Evolutionary conservation across 1,284 basidiomycete species (phyloP), one percentile per base, ranked within the genome.

Genomic region (Laetiporus sulphureus): DNA sequence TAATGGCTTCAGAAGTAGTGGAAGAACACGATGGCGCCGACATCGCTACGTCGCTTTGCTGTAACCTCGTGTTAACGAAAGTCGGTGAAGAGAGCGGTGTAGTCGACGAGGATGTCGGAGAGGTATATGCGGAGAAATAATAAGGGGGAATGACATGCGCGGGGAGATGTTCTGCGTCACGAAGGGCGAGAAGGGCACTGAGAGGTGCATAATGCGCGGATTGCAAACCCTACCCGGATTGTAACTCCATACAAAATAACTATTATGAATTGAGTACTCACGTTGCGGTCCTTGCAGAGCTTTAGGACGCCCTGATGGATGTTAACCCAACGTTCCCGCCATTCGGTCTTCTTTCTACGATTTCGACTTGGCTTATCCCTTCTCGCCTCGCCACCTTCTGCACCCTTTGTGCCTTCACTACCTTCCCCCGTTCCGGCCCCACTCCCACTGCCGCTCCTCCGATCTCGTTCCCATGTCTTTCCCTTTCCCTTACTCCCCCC

Each of bases 291-390:
- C 47, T 72, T 77, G 53, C 68, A 77, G 13, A 87, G 53, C 46
- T 63, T 67, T 16, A 86, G 58, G 12, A 65, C 49, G 0, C 79
- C 82, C 32, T 78, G 72, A 32, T 71, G 66, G 13, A 86, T 69
- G 20, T 83, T 65, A 21, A 80, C 62, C 75, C 80, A 83, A 2
- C 78, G 64, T 22, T 75, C 68, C 44, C 71, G 69, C 83, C 83
- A 87, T 41, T 83, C 79, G 11, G 60, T 49, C 46, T 59, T 58
- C 52, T 56, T 61, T 50, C 48, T 46, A 20, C 37, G 41, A 39
- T 49, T 58, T 20, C 53, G 8, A 47, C 49, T 35, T 36, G 32
- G 15, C 30, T 44, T 40, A 41, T 47, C 33, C 29, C 47, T 31
- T 39, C 38, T 49, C 40, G 39, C 47, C 15, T 32, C 36, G 20